Conservation (phyloP, 1,139 yeast species). For the Yamadazyma songkhlaensis region DNA sequence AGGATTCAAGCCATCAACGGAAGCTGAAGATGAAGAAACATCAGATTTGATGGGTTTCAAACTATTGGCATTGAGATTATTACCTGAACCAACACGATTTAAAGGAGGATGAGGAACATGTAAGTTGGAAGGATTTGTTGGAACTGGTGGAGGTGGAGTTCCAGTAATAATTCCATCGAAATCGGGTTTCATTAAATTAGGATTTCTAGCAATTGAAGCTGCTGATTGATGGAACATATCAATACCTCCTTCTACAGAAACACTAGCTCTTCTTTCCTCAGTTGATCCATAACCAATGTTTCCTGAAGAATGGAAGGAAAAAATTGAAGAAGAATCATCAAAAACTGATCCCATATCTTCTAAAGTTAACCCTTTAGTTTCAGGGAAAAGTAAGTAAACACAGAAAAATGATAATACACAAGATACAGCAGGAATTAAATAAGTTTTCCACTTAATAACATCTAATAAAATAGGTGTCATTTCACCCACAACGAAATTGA, state of each 20-base stretch:
- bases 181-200: slow-evolving; percentile 30
- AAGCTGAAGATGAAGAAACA: slow-evolving; percentile 17
- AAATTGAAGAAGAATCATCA: slow-evolving; percentile 43
- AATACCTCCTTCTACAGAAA: slow-evolving; percentile 16
- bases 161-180: slow-evolving; percentile 34
- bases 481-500: slow-evolving; percentile 88
- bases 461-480: slow-evolving; percentile 85
- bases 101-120: slow-evolving; percentile 3
- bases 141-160: slow-evolving; percentile 10
- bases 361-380: slow-evolving; percentile 51
- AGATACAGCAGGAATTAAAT: slow-evolving; percentile 75
- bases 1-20: slow-evolving; percentile 20
- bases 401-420: slow-evolving; percentile 68
- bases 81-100: slow-evolving; percentile 7
- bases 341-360: slow-evolving; percentile 57
- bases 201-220: slow-evolving; percentile 41
- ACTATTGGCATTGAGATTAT: slow-evolving; percentile 1
- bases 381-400: slow-evolving; percentile 50
- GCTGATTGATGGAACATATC: slow-evolving; percentile 29
- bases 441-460: slow-evolving; percentile 72
- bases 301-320: slow-evolving; percentile 38
- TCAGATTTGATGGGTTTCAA: slow-evolving; percentile 26
- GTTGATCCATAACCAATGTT: slow-evolving; percentile 21
- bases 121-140: slow-evolving; percentile 1
- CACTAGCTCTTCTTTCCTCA: slow-evolving; percentile 20